Conservation (phyloP, 805 yeast genomes). For the Hanseniaspora valbyensis region DNA sequence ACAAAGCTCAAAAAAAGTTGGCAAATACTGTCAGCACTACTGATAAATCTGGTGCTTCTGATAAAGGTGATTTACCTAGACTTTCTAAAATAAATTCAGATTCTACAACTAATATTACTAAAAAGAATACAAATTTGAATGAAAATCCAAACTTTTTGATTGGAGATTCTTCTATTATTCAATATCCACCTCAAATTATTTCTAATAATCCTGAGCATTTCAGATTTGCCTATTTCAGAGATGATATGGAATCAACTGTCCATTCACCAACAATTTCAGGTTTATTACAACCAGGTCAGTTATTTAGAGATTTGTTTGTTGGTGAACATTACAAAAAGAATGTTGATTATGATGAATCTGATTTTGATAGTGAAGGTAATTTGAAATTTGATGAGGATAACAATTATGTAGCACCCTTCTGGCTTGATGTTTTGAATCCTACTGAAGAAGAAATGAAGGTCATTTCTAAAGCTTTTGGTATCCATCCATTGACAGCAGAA, state of each 20-base stretch:
- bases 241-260: slow-evolving; percentile 75
- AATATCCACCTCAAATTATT: slow-evolving; percentile 37
- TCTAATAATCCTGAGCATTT: slow-evolving; percentile 44
- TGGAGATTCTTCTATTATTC: slow-evolving; percentile 26
- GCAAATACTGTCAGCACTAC: slow-evolving; percentile 13
- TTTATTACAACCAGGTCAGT: slow-evolving; percentile 49
- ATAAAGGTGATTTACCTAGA: slow-evolving; percentile 22
- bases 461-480: slow-evolving; percentile 77
- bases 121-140: slow-evolving; percentile 8
- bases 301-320: slow-evolving; percentile 55
- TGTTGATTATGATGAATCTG: slow-evolving; percentile 14
- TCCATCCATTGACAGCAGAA: slow-evolving; percentile 93
- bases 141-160: slow-evolving; percentile 14
- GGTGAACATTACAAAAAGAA: slow-evolving; percentile 21
- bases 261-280: slow-evolving; percentile 87
- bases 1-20: slow-evolving; percentile 14
- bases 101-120: slow-evolving; percentile 2
- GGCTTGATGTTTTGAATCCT: slow-evolving; percentile 89
- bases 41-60: slow-evolving; percentile 18
- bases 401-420: slow-evolving; percentile 55
- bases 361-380: slow-evolving; percentile 16
- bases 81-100: background rate
- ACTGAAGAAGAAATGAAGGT: slow-evolving; percentile 96
- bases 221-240: slow-evolving; percentile 86
- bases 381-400: slow-evolving; percentile 10